Base-by-base conservation (phyloP, 2,329 filamentous ascomycete genomes). In the Hypoxylon sp. region DNA sequence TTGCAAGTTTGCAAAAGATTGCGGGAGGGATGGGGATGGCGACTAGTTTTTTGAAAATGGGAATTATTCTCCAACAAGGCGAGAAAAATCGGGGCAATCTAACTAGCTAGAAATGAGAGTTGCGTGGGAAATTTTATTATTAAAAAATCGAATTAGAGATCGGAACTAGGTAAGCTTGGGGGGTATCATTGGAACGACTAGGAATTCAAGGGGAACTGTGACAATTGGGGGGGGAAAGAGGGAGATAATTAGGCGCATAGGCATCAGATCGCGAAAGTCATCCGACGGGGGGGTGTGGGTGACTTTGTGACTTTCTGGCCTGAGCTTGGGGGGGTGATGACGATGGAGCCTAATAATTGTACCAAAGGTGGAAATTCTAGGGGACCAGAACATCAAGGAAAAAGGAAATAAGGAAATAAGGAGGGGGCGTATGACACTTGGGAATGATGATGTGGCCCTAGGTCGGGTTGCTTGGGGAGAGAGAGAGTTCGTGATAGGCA, bases 81-180 rank as follows among this genome's bases (percentile, higher is more conserved):
- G 76, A 76, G 78, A 78, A 84, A 85, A 85, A 85, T 81, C 81
- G 83, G 83, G 83, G 82, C 83, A 71, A 65, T 75, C 53, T 69
- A 71, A 64, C 70, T 74, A 72, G 71, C 76, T 65, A 75, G 75
- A 75, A 75, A 77, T 74, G 72, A 79, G 75, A 80, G 75, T 74
- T 78, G 77, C 73, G 75, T 77, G 77, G 78, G 77, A 81, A 79
- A 78, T 78, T 77, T 78, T 78, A 79, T 78, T 75, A 76, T 77
- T 76, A 72, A 75, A 73, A 75, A 75, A 31, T 70, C 74, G 77
- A 79, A 77, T 78, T 78, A 80, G 73, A 79, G 75, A 78, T 78
- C 76, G 75, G 77, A 73, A 77, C 75, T 78, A 79, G 73, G 73
- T 68, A 65, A 63, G 56, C 55, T 70, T 69, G 68, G 73, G 72